Conservation (phyloP, 2,329 filamentous ascomycete species). For the Neofusicoccum kwambonambiense region DNA sequence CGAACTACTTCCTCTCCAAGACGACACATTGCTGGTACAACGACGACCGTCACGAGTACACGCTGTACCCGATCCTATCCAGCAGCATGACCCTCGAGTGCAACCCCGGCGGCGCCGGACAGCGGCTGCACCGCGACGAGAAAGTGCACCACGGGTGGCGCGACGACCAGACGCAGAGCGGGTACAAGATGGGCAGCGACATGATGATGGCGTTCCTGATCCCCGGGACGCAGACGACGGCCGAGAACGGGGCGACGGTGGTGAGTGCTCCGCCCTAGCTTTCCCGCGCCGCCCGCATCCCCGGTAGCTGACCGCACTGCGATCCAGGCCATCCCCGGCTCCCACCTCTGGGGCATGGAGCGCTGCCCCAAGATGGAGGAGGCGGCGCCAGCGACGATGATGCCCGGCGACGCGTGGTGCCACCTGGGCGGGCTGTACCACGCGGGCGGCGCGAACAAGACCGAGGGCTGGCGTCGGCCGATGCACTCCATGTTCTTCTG, state of each 20-base stretch:
- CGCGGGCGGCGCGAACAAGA: conserved; percentile 41
- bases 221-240: conserved; percentile 31
- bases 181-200: conserved; percentile 10
- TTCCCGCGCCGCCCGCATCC: not conserved
- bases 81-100: conserved; percentile 23
- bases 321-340: conserved; percentile 37
- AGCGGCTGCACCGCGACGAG: conserved; percentile 42
- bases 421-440: conserved; percentile 44
- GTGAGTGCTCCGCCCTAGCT: not conserved
- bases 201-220: conserved; percentile 21
- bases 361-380: conserved; percentile 39
- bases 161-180: conserved; percentile 34
- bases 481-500: conserved; percentile 19
- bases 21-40: conserved; percentile 14
- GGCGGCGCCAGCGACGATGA: conserved; percentile 40
- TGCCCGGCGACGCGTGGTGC: conserved; percentile 42
- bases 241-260: conserved; percentile 43
- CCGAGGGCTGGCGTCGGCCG: conserved; percentile 19
- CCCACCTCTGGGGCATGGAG: conserved; percentile 43
- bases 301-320: not conserved
- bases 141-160: conserved; percentile 30
- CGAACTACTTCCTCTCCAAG: conserved; percentile 5
- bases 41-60: conserved; percentile 1
- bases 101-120: conserved; percentile 42
- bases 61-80: conserved; percentile 9